Evolutionary conservation across 169 alveolate genomes (phyloP), one percentile per base, ranked within the genome.

Genomic region (Theileria equi): DNA sequence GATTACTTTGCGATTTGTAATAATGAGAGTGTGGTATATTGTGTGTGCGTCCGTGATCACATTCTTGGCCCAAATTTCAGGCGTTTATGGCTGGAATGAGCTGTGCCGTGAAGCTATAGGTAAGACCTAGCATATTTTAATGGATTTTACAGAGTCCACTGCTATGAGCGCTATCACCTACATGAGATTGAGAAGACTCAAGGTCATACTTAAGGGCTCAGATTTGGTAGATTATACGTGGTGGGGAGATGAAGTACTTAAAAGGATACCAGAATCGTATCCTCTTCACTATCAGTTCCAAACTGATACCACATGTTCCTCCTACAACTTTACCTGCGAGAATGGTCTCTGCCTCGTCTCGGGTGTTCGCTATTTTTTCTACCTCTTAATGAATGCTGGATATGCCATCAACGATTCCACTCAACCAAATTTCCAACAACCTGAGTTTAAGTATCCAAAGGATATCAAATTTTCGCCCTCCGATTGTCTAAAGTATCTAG

Each of bases 401-500:
- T 40, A 43, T 55, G 19, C 55, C 6, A 44, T 47, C 2, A 29
- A 44, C 5, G 25, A 21, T 5, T 7, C 52, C 5, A 48, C 43
- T 11, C 54, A 41, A 0, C 32, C 41, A 34, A 47, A 45, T 40
- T 26, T 35, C 25, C 62, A 41, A 23, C 40, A 47, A 16, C 72
- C 78, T 6, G 41, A 0, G 16, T 38, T 85, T 31, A 69, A 43
- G 26, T 89, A 89, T 62, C 94, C 94, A 3, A 55, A 65, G 29
- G 88, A 89, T 21, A 71, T 89, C 72, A 74, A 43, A 23, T 85
- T 89, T 62, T 66, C 94, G 10, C 88, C 88, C 55, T 53, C 93
- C 23, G 94, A 89, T 43, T 68, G 86, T 32, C 48, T 89, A 32
- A 89, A 89, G 62, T 89, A 88, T 58, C 55, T 89, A 26, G 84